Base-by-base conservation (phyloP, 345 rosid genomes). In the Linum usitatissimum region DNA sequence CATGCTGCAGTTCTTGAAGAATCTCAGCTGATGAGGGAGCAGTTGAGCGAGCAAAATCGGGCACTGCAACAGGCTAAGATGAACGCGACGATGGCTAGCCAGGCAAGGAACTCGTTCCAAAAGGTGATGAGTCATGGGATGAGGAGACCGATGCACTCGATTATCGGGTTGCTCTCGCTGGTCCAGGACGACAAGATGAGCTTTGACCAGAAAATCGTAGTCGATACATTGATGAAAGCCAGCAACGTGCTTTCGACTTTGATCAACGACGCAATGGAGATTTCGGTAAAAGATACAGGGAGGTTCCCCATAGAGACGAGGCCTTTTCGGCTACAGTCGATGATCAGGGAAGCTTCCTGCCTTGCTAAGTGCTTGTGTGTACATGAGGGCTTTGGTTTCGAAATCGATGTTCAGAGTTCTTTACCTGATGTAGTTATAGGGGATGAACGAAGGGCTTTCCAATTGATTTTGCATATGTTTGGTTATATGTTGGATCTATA, bases 1-100 rank as follows among this genome's bases (percentile, higher is more conserved):
- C 98, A 92, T 54, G 98, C 98, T 53, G 78, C 98, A 7, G 91
- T 92, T 73, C 96, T 92, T 3, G 96, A 89, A 65, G 98, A 92
- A 70, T 92, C 98, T 34, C 97, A 80, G 72, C 61, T 80, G 9
- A 92, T 92, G 96, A 84, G 94, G 59, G 94, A 89, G 49, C 86
- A 84, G 68, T 82, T 92, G 39, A 71, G 81, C 6, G 86, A 89
- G 70, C 93, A 83, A 66, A 92, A 92, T 69, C 87, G 79, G 14
- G 83, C 77, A 17, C 62, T 92, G 70, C 94, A 87, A 64, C 86
- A 79, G 68, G 98, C 89, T 17, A 83, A 71, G 74, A 80, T 79
- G 77, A 86, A 84, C 66, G 96, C 97, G 0, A 79, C 87, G 95
- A 89, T 92, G 98, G 98, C 98, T 9, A 87, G 86, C 75, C 85